A percentile compares a stretch with the other conserved stretches of the same genome.
phyloP scores from a whole-genome alignment of 2,329 filamentous ascomycete genomes.

The Fusarium cyanostomum region DNA sequence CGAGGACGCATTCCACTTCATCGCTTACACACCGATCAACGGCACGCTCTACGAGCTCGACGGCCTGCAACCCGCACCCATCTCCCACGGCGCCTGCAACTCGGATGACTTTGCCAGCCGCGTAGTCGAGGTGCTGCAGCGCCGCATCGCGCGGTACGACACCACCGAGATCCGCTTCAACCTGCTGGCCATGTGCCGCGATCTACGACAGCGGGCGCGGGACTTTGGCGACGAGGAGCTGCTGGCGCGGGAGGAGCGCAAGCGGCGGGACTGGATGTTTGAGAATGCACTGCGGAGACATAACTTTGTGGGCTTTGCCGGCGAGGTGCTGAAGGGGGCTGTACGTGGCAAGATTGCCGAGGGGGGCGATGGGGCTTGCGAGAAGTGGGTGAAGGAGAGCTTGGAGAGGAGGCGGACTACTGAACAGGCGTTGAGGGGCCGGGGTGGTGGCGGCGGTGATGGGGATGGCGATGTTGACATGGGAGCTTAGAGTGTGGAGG shows the following conservation, averaged over 20 bases:
- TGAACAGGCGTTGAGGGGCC: slow-evolving; percentile 48
- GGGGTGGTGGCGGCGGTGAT: slow-evolving; percentile 44
- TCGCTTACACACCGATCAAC: slow-evolving; percentile 87
- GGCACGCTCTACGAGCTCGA: slow-evolving; percentile 92
- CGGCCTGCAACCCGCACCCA: slow-evolving; percentile 91
- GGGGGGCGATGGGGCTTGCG: slow-evolving; percentile 71
- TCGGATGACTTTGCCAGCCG: slow-evolving; percentile 77
- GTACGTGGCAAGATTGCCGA: slow-evolving; percentile 76
- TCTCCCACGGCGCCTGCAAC: slow-evolving; percentile 82
- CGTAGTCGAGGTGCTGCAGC: slow-evolving; percentile 87
- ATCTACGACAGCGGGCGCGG: slow-evolving; percentile 78
- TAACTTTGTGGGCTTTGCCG: slow-evolving; percentile 96
- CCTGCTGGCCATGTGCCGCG: slow-evolving; percentile 88
- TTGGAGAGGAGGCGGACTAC: slow-evolving; percentile 62
- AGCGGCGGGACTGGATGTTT: slow-evolving; percentile 88
- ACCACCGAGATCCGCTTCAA: slow-evolving; percentile 93
- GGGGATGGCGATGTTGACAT: slow-evolving; percentile 55
- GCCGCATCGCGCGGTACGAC: slow-evolving; percentile 86
- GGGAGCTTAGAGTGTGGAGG: slow-evolving; percentile 39
- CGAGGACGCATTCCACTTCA: slow-evolving; percentile 97
- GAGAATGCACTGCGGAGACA: slow-evolving; percentile 92
- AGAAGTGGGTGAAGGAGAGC: slow-evolving; percentile 76
- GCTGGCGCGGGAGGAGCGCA: slow-evolving; percentile 81
- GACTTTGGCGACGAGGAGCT: slow-evolving; percentile 86
- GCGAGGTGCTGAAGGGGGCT: slow-evolving; percentile 88